Base-by-base conservation (phyloP, 495 filamentous ascomycete species). In the Penicillium subrubescens region DNA sequence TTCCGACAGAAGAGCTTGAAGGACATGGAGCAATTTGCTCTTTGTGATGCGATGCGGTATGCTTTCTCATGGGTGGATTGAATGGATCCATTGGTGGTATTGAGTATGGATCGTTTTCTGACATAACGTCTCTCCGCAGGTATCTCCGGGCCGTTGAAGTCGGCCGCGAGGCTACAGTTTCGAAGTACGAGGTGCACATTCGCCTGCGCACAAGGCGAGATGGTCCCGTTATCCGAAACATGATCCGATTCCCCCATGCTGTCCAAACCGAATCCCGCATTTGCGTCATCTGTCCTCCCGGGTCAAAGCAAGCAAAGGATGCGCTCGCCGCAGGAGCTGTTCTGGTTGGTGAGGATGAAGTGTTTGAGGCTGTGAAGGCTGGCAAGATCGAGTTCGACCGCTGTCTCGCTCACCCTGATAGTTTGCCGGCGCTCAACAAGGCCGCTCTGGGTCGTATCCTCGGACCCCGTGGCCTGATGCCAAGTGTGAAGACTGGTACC, bases 31-130 rank as follows among this genome's bases (percentile, higher is more conserved):
- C 87, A 91, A 66, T 95, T 87, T 73, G 83, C 91, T 6, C 84
- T 99, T 12, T 91, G 90, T 67, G 95, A 99, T 81, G 95, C 95
- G 8, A 96, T 99, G 88, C 86, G 94, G 91, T 94, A 85, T 52
- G 85, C 67, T 31, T 56, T 5, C 23, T 35, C 48, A 10, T 34
- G 11, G 11, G 7, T 21, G 33, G 10, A 14, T 19, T 15, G 37
- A 31, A 19, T 19, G 21, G 33, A 35, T 5, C 17, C 8, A 57
- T 25, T 21, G 15, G 4, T n/a, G 43, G 53, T 21, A 7, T 11
- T 29, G 29, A 54, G 31, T 17, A 33, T 23, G 39, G 8, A 46
- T 58, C 57, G 34, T 29, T 54, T 54, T 61, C 54, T 65, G 48
- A 78, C 63, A 34, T 55, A 37, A 37, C 57, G 2, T 56, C 53